Conservation (phyloP, 768 basidiomycete species). For the Leccinum arenicola region DNA sequence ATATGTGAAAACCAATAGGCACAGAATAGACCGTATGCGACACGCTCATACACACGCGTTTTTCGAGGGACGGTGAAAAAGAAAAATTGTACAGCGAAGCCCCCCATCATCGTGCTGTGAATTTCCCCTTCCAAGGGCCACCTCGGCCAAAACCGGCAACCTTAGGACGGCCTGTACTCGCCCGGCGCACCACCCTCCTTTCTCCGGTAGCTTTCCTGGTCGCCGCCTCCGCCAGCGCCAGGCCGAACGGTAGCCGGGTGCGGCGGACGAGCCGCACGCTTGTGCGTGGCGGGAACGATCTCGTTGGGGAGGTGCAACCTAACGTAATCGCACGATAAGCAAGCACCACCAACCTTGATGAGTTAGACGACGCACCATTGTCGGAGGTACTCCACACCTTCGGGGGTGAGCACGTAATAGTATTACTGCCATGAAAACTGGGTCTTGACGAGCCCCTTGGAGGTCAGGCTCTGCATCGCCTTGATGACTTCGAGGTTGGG, state of each 20-base stretch:
- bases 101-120: too few species aligned
- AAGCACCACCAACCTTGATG: not conserved
- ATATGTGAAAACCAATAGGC: too few species aligned
- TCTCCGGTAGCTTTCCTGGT: constrained; percentile 85
- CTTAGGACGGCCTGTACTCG: constrained; percentile 80
- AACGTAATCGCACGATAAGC: not conserved
- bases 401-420: constrained; percentile 94
- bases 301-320: constrained; percentile 94
- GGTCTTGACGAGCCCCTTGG: constrained; percentile 90
- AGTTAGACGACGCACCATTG: constrained; percentile 54
- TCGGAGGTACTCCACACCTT: constrained; percentile 95
- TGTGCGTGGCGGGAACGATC: constrained; percentile 97
- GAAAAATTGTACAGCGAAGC: too few species aligned
- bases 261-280: constrained; percentile 79
- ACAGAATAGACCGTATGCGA: too few species aligned
- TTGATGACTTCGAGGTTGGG: constrained; percentile 47
- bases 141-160: constrained; percentile 77
- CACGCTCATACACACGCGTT: too few species aligned
- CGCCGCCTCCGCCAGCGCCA: constrained; percentile 71
- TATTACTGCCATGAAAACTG: constrained; percentile 99
- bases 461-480: constrained; percentile 41
- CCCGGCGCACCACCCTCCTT: constrained; percentile 86
- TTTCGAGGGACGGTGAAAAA: too few species aligned
- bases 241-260: constrained; percentile 65
- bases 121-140: constrained; percentile 48